A percentile compares a stretch with the other conserved stretches of the same genome.
These are phyloP conservation scores for Mycena pura DNA, from an alignment of 768 basidiomycete species.

Conservation along the genomic window DNA sequence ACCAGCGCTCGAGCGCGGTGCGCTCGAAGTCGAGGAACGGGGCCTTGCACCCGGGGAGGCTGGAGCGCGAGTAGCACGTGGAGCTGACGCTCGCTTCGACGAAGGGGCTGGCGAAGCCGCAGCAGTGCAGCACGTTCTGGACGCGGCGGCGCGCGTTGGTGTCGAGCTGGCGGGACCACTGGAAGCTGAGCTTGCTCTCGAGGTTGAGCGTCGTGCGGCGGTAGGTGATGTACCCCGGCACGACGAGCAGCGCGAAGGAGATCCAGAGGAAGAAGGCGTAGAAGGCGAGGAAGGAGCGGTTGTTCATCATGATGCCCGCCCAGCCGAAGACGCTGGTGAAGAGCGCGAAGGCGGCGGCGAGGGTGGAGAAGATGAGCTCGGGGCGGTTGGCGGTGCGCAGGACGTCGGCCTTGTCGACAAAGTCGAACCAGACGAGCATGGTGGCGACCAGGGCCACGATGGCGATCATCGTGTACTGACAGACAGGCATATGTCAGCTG, in stretches of 20 bases:
- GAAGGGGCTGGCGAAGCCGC: slow-evolving; percentile 82
- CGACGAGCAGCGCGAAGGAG: slow-evolving; percentile 72
- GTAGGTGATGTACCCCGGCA: slow-evolving; percentile 84
- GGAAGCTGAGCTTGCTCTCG: slow-evolving; percentile 78
- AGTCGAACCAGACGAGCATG: slow-evolving; percentile 18
- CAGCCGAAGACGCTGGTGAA: slow-evolving; percentile 38
- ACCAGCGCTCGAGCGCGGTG: slow-evolving; percentile 65
- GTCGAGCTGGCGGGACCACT: slow-evolving; percentile 73
- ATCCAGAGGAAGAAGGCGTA: slow-evolving; percentile 83
- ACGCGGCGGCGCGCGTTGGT: slow-evolving; percentile 64
- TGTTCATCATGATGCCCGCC: slow-evolving; percentile 35
- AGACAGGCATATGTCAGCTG: background rate
- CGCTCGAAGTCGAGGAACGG: slow-evolving; percentile 65
- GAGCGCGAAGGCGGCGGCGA: slow-evolving; percentile 41
- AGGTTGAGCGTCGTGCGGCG: slow-evolving; percentile 62
- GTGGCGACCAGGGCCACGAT: background rate
- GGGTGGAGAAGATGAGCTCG: slow-evolving; percentile 43
- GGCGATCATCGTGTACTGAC: slow-evolving; percentile 2
- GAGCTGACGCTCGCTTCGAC: slow-evolving; percentile 78
- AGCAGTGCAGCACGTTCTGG: slow-evolving; percentile 77
- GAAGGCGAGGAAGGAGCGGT: slow-evolving; percentile 68
- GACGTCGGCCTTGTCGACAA: slow-evolving; percentile 22
- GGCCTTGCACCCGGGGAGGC: slow-evolving; percentile 77
- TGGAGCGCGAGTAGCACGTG: slow-evolving; percentile 74
- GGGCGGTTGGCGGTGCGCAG: slow-evolving; percentile 41